These are phyloP conservation scores for Bipolaris zeicola DNA, from an alignment of 2,329 filamentous ascomycete species.

Conservation along the genomic window DNA sequence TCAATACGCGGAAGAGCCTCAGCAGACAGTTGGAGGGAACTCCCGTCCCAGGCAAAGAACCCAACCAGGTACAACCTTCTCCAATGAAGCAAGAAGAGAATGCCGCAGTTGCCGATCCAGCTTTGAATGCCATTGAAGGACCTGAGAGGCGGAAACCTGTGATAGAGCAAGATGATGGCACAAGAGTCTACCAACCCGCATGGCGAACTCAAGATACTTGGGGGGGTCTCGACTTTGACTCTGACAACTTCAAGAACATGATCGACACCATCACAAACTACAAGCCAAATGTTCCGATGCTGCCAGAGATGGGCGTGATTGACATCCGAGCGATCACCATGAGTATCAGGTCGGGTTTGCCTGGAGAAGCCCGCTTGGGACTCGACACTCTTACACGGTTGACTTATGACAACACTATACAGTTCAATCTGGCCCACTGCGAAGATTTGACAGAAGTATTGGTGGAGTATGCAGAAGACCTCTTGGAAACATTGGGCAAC, in stretches of 20 bases:
- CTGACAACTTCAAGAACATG: slow-evolving; percentile 71
- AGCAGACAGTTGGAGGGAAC: slow-evolving; percentile 47
- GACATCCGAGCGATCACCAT: slow-evolving; percentile 89
- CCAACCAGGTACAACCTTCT: slow-evolving; percentile 35
- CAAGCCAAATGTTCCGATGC: slow-evolving; percentile 75
- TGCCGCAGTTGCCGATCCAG: slow-evolving; percentile 24
- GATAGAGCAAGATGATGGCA: slow-evolving; percentile 36
- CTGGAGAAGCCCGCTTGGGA: slow-evolving; percentile 86
- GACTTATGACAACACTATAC: slow-evolving; percentile 55
- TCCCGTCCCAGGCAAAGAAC: slow-evolving; percentile 37
- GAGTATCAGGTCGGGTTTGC: slow-evolving; percentile 87
- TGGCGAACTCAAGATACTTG: slow-evolving; percentile 36
- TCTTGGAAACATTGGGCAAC: slow-evolving; percentile 82
- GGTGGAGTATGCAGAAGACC: slow-evolving; percentile 88
- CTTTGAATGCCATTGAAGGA: slow-evolving; percentile 17
- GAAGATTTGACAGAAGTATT: slow-evolving; percentile 89
- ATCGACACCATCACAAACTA: slow-evolving; percentile 69
- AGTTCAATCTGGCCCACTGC: slow-evolving; percentile 44
- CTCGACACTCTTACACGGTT: slow-evolving; percentile 81
- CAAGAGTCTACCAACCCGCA: slow-evolving; percentile 37
- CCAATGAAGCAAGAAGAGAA: slow-evolving; percentile 37
- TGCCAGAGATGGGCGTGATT: slow-evolving; percentile 81
- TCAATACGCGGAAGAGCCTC: slow-evolving; percentile 43
- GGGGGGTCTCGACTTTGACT: slow-evolving; percentile 50
- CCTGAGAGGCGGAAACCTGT: slow-evolving; percentile 33